Evolutionary conservation across 352 stramenopile genomes (phyloP).

Genomic region (Phytophthora colocasiae): DNA sequence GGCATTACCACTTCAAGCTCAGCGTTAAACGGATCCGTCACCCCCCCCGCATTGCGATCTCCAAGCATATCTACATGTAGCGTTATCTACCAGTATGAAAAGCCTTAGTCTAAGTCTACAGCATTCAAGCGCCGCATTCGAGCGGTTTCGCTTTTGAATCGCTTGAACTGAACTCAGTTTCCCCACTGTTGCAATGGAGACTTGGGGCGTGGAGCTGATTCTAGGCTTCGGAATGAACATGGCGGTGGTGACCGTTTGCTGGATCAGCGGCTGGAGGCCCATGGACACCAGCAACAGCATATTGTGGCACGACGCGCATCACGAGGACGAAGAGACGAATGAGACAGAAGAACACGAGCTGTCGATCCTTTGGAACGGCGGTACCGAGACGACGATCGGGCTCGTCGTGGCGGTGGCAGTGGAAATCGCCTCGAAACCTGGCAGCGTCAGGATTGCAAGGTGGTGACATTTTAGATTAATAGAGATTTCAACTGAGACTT

Average conservation of each 20-base stretch:
- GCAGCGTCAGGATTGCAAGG: slow-evolving; percentile 5
- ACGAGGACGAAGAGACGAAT: slow-evolving; percentile 11
- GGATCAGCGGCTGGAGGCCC: slow-evolving; percentile 25
- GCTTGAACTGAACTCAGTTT: background rate
- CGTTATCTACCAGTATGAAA: too few relatives aligned
- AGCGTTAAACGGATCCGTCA: slow-evolving; percentile 6
- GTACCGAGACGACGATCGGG: slow-evolving; percentile 27
- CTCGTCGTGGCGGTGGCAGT: slow-evolving; percentile 29
- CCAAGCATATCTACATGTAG: background rate
- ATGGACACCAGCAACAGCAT: slow-evolving; percentile 25
- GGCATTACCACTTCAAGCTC: slow-evolving; percentile 20
- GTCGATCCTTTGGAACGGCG: slow-evolving; percentile 26
- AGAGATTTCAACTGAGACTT: background rate
- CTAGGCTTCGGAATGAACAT: slow-evolving; percentile 28
- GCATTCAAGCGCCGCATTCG: slow-evolving; percentile 7
- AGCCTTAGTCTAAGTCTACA: too few relatives aligned
- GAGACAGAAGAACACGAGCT: slow-evolving; percentile 6
- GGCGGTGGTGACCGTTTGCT: slow-evolving; percentile 21
- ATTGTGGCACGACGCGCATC: slow-evolving; percentile 13
- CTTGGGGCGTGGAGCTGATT: slow-evolving; percentile 17
- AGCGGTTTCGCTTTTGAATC: slow-evolving; percentile 14
- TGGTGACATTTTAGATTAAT: slow-evolving; percentile 12
- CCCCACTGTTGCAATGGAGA: slow-evolving; percentile 18
- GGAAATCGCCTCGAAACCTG: slow-evolving; percentile 25
- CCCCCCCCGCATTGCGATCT: slow-evolving; percentile 2